These are phyloP conservation scores for Areca catechu DNA, from an alignment of 176 grass and related monocot species.

Conservation along the genomic window DNA sequence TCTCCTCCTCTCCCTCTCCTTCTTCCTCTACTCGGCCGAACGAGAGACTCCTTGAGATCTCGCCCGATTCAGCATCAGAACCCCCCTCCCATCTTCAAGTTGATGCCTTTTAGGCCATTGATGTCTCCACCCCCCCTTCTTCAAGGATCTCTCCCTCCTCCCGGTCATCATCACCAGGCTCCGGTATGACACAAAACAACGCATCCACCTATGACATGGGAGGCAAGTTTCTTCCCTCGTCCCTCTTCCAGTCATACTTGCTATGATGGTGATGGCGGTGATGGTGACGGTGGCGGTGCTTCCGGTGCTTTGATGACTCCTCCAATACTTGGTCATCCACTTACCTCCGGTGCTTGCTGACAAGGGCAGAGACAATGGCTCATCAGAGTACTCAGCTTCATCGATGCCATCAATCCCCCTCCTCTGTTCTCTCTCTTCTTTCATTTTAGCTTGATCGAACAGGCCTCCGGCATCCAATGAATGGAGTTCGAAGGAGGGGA, in stretches of 20 bases:
- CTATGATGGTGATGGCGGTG: no score
- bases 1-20: no score
- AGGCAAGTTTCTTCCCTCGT: not conserved
- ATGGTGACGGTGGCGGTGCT: constrained; percentile 16
- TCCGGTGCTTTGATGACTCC: constrained; percentile 57
- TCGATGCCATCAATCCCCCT: no score
- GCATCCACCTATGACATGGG: not conserved
- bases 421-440: no score
- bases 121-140: no score
- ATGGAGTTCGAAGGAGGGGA: no score
- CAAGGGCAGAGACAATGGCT: constrained; percentile 23
- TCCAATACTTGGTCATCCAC: constrained; percentile 21
- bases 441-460: no score
- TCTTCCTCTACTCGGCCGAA: no score
- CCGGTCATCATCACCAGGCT: constrained; percentile 35
- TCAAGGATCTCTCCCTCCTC: constrained; percentile 92
- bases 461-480: no score
- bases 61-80: constrained; percentile 18
- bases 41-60: no score
- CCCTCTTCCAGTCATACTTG: constrained; percentile 5
- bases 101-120: not conserved
- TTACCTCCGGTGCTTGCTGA: constrained; percentile 46
- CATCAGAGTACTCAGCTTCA: no score
- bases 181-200: constrained; percentile 6
- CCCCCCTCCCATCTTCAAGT: constrained; percentile 18